phyloP scores from a whole-genome alignment of 1,139 yeast genomes.

The Saccharomycopsis phalli region DNA sequence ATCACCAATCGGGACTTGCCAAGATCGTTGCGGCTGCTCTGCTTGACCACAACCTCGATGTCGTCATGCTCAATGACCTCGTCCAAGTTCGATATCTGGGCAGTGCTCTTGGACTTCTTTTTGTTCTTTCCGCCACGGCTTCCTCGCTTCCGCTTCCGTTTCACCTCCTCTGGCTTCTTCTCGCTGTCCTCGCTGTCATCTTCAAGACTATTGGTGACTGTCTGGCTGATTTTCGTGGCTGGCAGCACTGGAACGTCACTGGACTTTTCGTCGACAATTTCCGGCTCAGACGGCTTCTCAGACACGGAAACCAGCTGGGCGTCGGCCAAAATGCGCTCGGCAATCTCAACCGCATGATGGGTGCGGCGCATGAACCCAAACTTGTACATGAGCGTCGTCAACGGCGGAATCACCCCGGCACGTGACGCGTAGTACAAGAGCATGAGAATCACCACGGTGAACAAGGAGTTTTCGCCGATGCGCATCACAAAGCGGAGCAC shows the following conservation, averaged over 20 bases:
- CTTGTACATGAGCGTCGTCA: conserved; percentile 24
- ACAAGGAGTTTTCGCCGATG: conserved; percentile 32
- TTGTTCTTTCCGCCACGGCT: conserved; percentile 71
- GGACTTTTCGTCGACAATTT: conserved; percentile 8
- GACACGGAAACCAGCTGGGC: conserved; percentile 21
- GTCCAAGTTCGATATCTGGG: conserved; percentile 3
- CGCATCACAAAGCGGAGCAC: conserved; percentile 22
- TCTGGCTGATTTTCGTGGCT: conserved; percentile 3
- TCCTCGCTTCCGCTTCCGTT: conserved; percentile 70
- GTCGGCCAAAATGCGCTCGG: conserved; percentile 23
- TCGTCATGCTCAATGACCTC: conserved; percentile 16
- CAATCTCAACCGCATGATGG: conserved; percentile 27
- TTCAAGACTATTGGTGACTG: conserved; percentile 19
- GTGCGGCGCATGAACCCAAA: conserved; percentile 27
- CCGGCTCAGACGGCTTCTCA: conserved; percentile 21
- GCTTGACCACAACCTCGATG: conserved; percentile 16
- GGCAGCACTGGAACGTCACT: not conserved
- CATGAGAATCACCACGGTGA: conserved; percentile 24
- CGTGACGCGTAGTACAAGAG: conserved; percentile 22
- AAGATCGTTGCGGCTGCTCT: conserved; percentile 20
- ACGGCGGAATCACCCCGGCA: conserved; percentile 28
- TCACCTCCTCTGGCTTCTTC: conserved; percentile 20
- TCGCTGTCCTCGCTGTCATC: conserved; percentile 13
- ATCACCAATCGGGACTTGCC: conserved; percentile 45
- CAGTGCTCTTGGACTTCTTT: conserved; percentile 27